Conservation (phyloP, 1,139 yeast species). For the Magnusiomyces paraingens region DNA sequence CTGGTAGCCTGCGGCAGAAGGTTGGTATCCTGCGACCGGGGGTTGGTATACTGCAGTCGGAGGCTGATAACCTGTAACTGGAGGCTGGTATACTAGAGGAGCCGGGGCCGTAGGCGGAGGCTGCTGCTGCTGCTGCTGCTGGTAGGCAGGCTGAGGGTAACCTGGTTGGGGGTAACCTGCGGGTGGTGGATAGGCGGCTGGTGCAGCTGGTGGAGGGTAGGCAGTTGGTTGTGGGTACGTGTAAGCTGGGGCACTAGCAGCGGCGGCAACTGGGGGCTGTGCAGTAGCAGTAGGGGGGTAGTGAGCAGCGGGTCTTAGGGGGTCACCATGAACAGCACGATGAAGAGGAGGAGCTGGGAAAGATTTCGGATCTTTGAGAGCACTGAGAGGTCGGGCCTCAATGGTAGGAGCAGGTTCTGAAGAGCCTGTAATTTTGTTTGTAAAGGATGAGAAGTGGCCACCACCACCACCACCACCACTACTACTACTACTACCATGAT, state of each 20-base stretch:
- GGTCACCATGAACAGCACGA: constrained; percentile 33
- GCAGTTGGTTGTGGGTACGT: constrained; percentile 1
- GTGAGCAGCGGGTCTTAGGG: constrained; percentile 29
- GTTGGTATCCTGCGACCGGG: neutral
- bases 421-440: neutral
- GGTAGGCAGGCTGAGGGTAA: neutral
- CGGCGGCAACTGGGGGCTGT: constrained; percentile 9
- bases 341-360: constrained; percentile 53
- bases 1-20: neutral
- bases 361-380: constrained; percentile 36
- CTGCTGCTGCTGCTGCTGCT: neutral
- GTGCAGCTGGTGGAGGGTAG: neutral
- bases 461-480: neutral
- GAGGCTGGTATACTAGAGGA: constrained; percentile 1
- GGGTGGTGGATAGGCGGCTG: neutral
- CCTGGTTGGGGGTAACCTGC: neutral
- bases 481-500: neutral
- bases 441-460: neutral
- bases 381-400: constrained; percentile 31
- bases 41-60: neutral
- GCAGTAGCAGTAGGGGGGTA: constrained; percentile 14
- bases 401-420: constrained; percentile 1
- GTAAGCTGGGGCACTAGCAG: neutral
- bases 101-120: neutral
- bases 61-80: neutral